phyloP scores from a whole-genome alignment of 2,329 filamentous ascomycete genomes.

The Phialemonium atrogriseum region DNA sequence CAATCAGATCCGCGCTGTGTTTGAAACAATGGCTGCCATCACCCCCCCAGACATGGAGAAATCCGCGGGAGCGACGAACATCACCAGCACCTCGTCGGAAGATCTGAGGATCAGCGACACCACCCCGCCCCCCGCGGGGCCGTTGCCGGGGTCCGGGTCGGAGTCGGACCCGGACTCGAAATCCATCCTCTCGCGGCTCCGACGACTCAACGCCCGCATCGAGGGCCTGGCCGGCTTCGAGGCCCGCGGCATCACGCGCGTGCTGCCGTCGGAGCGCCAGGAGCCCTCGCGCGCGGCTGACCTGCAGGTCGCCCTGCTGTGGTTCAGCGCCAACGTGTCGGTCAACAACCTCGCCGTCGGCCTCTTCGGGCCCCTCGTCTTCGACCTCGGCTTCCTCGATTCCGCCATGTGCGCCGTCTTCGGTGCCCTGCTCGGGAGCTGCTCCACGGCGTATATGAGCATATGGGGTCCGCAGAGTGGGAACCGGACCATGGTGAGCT shows the following conservation, averaged over 20 bases:
- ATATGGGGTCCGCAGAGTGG: constrained; percentile 19
- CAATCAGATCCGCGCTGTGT: no score
- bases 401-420: constrained; percentile 18
- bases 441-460: constrained; percentile 18
- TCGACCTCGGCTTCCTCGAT: constrained; percentile 19
- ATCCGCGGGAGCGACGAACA: no score
- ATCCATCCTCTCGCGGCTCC: no score
- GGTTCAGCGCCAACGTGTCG: constrained; percentile 36
- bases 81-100: no score
- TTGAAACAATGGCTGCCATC: no score
- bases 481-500: constrained; percentile 18
- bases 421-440: constrained; percentile 15
- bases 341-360: constrained; percentile 30
- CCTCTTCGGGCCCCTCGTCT: constrained; percentile 20
- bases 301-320: constrained; percentile 30
- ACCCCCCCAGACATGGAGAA: no score
- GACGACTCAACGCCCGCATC: constrained; percentile 17
- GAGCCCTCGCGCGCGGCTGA: constrained; percentile 23
- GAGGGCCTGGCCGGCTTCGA: constrained; percentile 27
- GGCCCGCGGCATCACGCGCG: constrained; percentile 29
- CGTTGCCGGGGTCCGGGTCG: no score
- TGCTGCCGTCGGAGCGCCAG: constrained; percentile 26
- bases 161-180: no score
- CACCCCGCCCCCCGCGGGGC: no score
- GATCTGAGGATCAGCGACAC: no score